Conservation (phyloP, 345 rosid species). For the Ceriops tagal region DNA sequence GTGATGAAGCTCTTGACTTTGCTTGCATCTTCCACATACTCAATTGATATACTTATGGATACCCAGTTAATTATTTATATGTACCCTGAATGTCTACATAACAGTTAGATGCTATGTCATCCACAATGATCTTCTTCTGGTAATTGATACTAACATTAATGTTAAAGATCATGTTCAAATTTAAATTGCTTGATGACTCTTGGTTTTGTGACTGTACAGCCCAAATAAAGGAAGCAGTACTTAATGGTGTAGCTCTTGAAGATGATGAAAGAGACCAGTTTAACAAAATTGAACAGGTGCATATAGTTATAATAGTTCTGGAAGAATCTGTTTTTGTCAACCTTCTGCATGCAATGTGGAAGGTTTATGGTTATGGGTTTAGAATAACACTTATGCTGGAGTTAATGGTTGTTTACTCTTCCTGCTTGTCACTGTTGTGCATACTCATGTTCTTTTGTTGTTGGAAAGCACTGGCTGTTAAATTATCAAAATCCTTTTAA, state of each 20-base stretch:
- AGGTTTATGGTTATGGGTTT: too few species aligned
- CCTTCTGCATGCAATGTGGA: too few species aligned
- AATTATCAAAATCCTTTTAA: neutral
- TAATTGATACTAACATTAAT: neutral
- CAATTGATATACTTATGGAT: neutral
- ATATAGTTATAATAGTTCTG: neutral
- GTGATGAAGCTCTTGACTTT: neutral
- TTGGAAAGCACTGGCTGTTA: neutral
- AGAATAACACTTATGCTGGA: too few species aligned
- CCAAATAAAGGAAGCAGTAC: conserved; percentile 81
- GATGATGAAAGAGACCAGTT: conserved; percentile 78
- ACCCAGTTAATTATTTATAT: neutral
- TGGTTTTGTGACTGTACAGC: conserved; percentile 36
- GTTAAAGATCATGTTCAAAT: conserved; percentile 3
- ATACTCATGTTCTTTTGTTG: too few species aligned
- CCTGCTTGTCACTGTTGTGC: too few species aligned
- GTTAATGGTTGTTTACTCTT: too few species aligned
- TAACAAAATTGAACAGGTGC: conserved; percentile 89
- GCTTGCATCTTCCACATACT: neutral
- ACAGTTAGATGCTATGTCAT: neutral
- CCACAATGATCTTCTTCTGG: neutral
- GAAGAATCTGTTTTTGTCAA: neutral
- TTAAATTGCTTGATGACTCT: conserved; percentile 16
- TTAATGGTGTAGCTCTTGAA: conserved; percentile 84
- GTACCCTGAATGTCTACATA: neutral